Conservation (phyloP, 306 rosid genomes). For the Malus sylvestris region DNA sequence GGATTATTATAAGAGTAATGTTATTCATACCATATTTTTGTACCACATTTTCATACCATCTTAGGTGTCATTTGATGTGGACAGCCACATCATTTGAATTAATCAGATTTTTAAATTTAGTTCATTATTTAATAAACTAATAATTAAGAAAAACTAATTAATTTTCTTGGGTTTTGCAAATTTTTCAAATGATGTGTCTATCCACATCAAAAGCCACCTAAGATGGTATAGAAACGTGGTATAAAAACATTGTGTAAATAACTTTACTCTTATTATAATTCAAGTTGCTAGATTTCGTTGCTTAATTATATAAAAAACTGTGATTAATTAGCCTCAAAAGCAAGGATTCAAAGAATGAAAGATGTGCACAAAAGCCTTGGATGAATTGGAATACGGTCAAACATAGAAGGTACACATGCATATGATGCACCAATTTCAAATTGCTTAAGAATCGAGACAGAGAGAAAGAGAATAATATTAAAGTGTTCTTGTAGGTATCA, state of each 20-base stretch:
- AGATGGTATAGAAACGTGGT: too few species aligned
- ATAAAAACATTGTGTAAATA: too few species aligned
- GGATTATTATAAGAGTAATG: background rate
- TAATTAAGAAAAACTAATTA: too few species aligned
- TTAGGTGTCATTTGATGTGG: too few species aligned
- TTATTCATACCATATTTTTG: too few species aligned
- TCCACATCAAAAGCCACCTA: too few species aligned
- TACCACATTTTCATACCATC: too few species aligned
- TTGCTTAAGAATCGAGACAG: slow-evolving; percentile 1
- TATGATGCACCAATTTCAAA: background rate
- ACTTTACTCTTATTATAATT: background rate
- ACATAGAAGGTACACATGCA: slow-evolving; percentile 11
- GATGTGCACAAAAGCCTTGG: background rate
- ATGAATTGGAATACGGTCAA: background rate
- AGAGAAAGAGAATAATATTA: background rate
- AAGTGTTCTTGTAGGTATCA: background rate
- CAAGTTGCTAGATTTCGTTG: slow-evolving; percentile 10
- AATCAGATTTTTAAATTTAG: too few species aligned
- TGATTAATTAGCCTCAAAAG: background rate
- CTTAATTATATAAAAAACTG: background rate
- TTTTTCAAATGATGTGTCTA: too few species aligned
- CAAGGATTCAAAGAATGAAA: background rate
- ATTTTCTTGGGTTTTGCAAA: too few species aligned
- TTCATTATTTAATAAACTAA: too few species aligned
- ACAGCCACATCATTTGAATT: too few species aligned